phyloP scores from a whole-genome alignment of 2,329 filamentous ascomycete genomes.

The Aspergillus thermomutatus region DNA sequence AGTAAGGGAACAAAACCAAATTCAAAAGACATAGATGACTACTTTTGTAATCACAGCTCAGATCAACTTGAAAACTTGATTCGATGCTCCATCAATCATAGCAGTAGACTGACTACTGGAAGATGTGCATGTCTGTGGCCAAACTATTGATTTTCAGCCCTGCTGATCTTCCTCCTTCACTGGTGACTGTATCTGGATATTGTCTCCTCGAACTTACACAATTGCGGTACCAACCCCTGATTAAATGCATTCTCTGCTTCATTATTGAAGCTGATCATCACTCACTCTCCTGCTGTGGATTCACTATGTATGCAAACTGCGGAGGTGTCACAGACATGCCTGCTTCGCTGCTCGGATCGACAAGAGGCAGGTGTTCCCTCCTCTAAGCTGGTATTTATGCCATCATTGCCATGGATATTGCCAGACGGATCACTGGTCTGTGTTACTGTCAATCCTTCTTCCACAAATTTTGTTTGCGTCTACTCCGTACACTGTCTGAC shows the following conservation, averaged over 20 bases:
- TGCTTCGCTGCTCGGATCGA: no score
- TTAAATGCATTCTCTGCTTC: neutral
- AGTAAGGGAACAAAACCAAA: neutral
- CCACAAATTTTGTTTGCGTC: no score
- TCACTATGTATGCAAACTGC: neutral
- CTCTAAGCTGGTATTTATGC: no score
- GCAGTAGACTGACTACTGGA: neutral
- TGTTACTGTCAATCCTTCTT: no score
- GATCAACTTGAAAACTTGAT: neutral
- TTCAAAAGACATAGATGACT: neutral
- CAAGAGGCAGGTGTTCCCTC: no score
- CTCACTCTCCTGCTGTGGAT: neutral
- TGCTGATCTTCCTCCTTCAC: neutral
- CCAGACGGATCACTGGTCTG: no score
- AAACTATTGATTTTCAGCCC: neutral
- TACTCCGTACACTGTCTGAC: no score
- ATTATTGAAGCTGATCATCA: neutral
- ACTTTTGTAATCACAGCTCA: neutral
- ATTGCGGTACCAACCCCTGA: no score
- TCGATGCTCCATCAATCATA: no score
- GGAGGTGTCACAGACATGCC: no score
- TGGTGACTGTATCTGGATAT: neutral
- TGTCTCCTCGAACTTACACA: neutral
- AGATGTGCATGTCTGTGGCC: neutral
- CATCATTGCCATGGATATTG: no score